phyloP scores from a whole-genome alignment of 2,329 filamentous ascomycete species.

The Albophoma yamanashiensis region DNA sequence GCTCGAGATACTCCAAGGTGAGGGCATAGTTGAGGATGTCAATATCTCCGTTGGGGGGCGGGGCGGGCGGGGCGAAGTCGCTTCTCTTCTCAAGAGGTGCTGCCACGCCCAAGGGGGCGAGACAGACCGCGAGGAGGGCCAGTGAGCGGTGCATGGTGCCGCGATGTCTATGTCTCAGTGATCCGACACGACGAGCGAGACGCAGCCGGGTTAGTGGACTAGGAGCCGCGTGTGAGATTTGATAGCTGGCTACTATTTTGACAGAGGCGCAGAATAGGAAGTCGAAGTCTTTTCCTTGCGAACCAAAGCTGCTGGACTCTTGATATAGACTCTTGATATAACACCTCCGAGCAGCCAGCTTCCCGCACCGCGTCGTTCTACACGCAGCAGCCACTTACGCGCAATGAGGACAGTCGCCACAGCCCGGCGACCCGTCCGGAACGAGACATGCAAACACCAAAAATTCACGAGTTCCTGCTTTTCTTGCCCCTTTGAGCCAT shows the following conservation, averaged over 20 bases:
- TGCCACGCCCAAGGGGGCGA: background rate
- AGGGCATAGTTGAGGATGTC: slow-evolving; percentile 35
- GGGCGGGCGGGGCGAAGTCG: background rate
- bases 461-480: too few species aligned
- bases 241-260: background rate
- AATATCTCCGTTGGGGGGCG: background rate
- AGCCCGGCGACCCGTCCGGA: background rate
- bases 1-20: slow-evolving; percentile 46
- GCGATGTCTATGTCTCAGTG: background rate
- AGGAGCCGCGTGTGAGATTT: background rate
- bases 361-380: background rate
- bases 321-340: background rate
- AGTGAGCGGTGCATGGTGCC: slow-evolving; percentile 3
- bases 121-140: slow-evolving; percentile 2
- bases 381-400: background rate
- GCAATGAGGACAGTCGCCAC: background rate
- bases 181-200: background rate
- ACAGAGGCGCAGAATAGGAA: background rate
- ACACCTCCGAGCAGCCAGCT: background rate
- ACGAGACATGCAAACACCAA: background rate
- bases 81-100: background rate
- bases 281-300: background rate
- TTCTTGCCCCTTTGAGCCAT: background rate
- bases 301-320: background rate
- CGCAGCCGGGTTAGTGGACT: background rate